Evolutionary conservation across 2,329 filamentous ascomycete genomes (phyloP).

Genomic region (Teratosphaeria zuluensis): DNA sequence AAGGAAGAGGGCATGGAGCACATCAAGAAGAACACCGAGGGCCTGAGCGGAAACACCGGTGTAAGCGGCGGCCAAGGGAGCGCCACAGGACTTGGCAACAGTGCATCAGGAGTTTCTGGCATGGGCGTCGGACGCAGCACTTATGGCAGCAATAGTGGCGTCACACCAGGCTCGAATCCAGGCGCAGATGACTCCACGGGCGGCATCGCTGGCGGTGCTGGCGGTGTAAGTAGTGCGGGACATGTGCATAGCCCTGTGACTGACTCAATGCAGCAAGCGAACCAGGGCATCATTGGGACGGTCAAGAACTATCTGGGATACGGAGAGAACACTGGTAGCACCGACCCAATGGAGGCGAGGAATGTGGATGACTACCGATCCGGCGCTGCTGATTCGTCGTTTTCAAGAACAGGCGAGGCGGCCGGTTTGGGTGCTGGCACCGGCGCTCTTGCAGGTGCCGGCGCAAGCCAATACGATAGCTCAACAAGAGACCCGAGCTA

Average conservation of each 20-base stretch:
- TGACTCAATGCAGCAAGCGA: constrained; percentile 3
- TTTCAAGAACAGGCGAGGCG: neutral
- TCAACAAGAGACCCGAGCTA: neutral
- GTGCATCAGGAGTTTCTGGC: neutral
- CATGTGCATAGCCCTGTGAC: constrained; percentile 11
- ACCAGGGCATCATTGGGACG: constrained; percentile 11
- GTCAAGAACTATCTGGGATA: constrained; percentile 15
- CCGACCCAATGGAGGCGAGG: neutral
- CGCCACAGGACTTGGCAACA: neutral
- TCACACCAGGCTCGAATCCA: neutral
- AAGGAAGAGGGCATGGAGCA: constrained; percentile 6
- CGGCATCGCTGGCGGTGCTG: constrained; percentile 1
- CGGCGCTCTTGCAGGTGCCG: neutral
- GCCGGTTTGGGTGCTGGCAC: neutral
- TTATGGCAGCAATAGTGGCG: neutral
- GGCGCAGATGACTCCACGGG: neutral
- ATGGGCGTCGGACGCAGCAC: neutral
- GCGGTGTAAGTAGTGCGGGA: constrained; percentile 13
- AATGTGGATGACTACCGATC: neutral
- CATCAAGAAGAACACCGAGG: constrained; percentile 1
- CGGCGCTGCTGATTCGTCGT: neutral
- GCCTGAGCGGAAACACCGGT: neutral
- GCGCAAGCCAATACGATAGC: neutral
- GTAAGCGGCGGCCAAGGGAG: constrained; percentile 1
- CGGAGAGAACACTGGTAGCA: neutral